Evolutionary conservation across 2,329 filamentous ascomycete species (phyloP).

Genomic region (Pseudogymnoascus sp.): DNA sequence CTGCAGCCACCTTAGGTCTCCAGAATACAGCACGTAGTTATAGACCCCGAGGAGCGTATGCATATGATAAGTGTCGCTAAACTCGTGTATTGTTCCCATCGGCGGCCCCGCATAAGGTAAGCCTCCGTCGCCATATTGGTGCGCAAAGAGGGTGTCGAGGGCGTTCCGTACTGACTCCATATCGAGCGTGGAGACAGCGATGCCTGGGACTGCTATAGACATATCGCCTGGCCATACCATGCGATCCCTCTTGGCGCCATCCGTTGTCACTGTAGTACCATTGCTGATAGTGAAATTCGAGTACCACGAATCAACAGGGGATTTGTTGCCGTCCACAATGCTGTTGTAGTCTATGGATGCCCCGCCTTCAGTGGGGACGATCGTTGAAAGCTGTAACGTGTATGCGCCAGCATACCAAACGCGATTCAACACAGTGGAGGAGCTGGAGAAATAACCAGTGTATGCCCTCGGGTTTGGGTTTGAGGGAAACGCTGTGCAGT

Average conservation of each 20-base stretch:
- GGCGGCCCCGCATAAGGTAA: conserved; percentile 46
- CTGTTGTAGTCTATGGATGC: conserved; percentile 32
- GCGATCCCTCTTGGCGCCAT: conserved; percentile 53
- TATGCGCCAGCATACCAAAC: conserved; percentile 47
- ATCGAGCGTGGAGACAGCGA: conserved; percentile 49
- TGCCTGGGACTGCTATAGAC: conserved; percentile 46
- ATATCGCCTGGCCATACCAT: conserved; percentile 58
- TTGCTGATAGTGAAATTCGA: conserved; percentile 28
- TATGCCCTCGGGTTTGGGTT: conserved; percentile 45
- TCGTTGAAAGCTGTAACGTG: conserved; percentile 37
- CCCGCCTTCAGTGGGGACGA: conserved; percentile 30
- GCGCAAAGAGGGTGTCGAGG: conserved; percentile 40
- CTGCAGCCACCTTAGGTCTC: conserved; percentile 41
- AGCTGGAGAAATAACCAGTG: conserved; percentile 46
- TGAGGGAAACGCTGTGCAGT: conserved; percentile 35
- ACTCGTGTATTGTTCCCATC: conserved; percentile 29
- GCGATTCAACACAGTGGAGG: conserved; percentile 43
- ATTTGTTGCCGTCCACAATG: conserved; percentile 25
- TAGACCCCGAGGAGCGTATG: conserved; percentile 52
- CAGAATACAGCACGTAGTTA: conserved; percentile 50
- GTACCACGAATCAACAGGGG: conserved; percentile 27
- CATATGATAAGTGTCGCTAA: conserved; percentile 51
- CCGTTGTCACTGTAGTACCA: conserved; percentile 30
- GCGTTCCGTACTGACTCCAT: conserved; percentile 43
- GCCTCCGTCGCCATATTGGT: conserved; percentile 28